Percentiles rank a stretch among this genome's conserved stretches.
Conservation (phyloP, 148 eudicot species). For the Nyssa sinensis region DNA sequence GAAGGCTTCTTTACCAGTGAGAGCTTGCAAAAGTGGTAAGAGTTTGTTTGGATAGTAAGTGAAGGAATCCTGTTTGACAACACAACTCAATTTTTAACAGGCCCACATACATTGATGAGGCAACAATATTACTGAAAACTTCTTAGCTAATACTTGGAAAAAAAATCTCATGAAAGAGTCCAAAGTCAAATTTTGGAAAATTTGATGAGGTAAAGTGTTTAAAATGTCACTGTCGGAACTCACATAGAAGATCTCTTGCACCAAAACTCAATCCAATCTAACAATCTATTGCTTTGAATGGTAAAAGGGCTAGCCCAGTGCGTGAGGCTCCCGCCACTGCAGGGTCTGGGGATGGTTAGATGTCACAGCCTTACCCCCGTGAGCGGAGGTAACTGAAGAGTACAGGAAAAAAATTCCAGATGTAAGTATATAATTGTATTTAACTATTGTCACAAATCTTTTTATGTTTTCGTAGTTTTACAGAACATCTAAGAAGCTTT, state of each 20-base stretch:
- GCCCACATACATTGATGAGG: background rate
- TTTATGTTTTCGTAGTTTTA: background rate
- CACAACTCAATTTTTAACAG: background rate
- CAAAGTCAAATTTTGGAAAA: background rate
- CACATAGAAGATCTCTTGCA: background rate
- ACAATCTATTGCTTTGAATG: background rate
- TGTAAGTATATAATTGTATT: background rate
- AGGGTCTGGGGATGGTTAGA: too few species aligned
- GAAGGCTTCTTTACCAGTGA: conserved; percentile 56
- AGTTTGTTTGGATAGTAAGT: conserved; percentile 52
- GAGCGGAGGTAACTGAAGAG: too few species aligned
- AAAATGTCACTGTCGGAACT: background rate
- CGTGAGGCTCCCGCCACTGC: too few species aligned
- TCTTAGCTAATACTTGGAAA: background rate
- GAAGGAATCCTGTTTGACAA: conserved; percentile 54
- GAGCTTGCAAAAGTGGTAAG: conserved; percentile 83
- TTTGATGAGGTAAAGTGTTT: background rate
- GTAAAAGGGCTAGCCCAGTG: background rate
- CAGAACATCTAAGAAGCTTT: background rate
- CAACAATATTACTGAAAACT: background rate
- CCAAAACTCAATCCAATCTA: background rate
- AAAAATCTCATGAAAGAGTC: background rate
- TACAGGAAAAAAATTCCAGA: background rate
- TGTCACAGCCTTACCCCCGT: too few species aligned
- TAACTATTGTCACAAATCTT: too few species aligned